A percentile compares a stretch with the other conserved stretches of the same genome.
Evolutionary conservation across 306 rosid genomes (phyloP).

Genomic region (Corylus avellana): DNA sequence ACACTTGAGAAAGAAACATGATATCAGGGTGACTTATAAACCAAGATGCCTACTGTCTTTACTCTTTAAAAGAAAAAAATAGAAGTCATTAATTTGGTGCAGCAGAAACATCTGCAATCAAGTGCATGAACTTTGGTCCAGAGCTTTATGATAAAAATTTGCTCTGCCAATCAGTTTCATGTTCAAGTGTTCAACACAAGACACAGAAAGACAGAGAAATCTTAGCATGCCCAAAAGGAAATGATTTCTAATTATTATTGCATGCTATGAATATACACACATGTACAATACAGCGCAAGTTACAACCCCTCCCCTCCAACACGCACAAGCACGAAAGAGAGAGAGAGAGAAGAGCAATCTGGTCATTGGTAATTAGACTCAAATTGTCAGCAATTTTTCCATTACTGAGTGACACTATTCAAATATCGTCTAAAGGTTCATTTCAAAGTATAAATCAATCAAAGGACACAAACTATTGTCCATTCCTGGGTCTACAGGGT

Average conservation of each 20-base stretch:
- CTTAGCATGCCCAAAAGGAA: background rate
- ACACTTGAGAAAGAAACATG: constrained; percentile 1
- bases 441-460: background rate
- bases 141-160: background rate
- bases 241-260: constrained; percentile 16
- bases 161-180: constrained; percentile 15
- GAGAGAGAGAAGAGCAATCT: background rate
- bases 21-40: constrained; percentile 6
- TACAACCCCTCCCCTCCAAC: background rate
- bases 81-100: background rate
- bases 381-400: background rate
- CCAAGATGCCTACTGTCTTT: background rate
- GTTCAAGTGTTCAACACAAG: constrained; percentile 4
- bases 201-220: constrained; percentile 8
- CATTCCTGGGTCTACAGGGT: background rate
- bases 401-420: no score
- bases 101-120: no score
- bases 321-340: no score
- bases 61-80: background rate
- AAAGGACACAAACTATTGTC: background rate
- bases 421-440: background rate
- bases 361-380: background rate
- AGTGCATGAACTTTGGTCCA: no score
- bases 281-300: background rate
- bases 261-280: constrained; percentile 3